Evolutionary conservation across 73 alveolate species (phyloP).

Genomic region (Paramecium octaurelia): DNA sequence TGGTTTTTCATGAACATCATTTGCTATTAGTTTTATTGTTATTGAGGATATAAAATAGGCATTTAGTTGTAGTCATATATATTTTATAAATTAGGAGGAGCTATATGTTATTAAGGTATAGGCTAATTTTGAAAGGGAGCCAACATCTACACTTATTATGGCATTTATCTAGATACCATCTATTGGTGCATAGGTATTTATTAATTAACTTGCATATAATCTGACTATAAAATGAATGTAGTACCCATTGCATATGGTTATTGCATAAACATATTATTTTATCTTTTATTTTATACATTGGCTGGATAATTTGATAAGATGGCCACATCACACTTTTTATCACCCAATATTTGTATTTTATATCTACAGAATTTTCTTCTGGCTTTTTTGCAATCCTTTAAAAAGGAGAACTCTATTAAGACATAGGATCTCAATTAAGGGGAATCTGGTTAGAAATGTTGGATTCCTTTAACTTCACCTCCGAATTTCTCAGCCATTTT

Average conservation of each 20-base stretch:
- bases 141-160: not conserved
- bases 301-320: not conserved
- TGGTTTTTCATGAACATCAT: not conserved
- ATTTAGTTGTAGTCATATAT: not conserved
- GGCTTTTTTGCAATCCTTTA: slow-evolving; percentile 39
- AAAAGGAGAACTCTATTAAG: not conserved
- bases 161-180: not conserved
- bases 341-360: slow-evolving; percentile 21
- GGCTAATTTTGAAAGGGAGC: not conserved
- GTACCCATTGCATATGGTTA: not conserved
- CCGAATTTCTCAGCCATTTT: slow-evolving; percentile 35
- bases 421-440: not conserved
- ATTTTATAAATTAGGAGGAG: not conserved
- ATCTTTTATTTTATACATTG: not conserved
- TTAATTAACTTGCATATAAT: not conserved
- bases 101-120: not conserved
- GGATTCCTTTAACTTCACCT: slow-evolving; percentile 13
- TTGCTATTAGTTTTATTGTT: not conserved
- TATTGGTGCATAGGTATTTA: not conserved
- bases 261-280: not conserved
- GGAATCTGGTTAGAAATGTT: slow-evolving; percentile 7
- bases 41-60: not conserved
- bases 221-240: not conserved
- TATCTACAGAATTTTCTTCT: slow-evolving; percentile 50
- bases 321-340: slow-evolving; percentile 47